Base-by-base conservation (phyloP, 1,284 basidiomycete genomes). In the Fomitopsis schrenkii region DNA sequence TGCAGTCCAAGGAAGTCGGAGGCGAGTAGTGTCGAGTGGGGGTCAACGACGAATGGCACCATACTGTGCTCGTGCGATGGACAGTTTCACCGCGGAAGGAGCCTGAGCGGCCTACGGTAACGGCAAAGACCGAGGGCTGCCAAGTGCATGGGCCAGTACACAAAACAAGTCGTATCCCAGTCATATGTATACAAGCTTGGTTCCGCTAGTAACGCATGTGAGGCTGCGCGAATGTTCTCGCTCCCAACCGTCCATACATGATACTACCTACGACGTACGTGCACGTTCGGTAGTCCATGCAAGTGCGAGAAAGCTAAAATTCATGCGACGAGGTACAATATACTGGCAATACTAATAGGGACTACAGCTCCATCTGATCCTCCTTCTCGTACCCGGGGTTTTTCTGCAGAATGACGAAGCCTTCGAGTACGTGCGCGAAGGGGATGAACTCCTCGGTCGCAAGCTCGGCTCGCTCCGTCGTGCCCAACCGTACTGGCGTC, bases 381-480 rank as follows among this genome's bases (percentile, higher is more conserved):
- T 93, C 90, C 72, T 84, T 86, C 76, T 91, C 90, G 79, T 84
- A 93, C 6, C 91, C 91, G 55, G 90, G 90, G 71, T 94, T 94
- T 82, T 95, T 95, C 77, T 87, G 86, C 70, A 96, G 73, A 59
- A 95, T 88, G 45, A 95, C 90, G 69, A 97, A 91, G 63, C 95
- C 94, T 75, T 98, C 96, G 57, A 97, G 80, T 41, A 95, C 92
- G 68, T 88, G 87, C 55, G 88, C 84, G 74, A 93, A 99, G 9
- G 95, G 90, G 70, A 98, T 93, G 75, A 84, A 98, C 78, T 99
- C 97, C 75, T 98, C 97, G 35, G 96, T 98, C 17, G 94, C 97
- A 67, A 99, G 77, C 77, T 99, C 97, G 3, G 94, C 95, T 53
- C 97, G 83, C 72, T 99, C 97, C 15, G 88, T 93, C 59, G 95